phyloP scores from a whole-genome alignment of 257 asterid genomes.

The Solanum etuberosum region DNA sequence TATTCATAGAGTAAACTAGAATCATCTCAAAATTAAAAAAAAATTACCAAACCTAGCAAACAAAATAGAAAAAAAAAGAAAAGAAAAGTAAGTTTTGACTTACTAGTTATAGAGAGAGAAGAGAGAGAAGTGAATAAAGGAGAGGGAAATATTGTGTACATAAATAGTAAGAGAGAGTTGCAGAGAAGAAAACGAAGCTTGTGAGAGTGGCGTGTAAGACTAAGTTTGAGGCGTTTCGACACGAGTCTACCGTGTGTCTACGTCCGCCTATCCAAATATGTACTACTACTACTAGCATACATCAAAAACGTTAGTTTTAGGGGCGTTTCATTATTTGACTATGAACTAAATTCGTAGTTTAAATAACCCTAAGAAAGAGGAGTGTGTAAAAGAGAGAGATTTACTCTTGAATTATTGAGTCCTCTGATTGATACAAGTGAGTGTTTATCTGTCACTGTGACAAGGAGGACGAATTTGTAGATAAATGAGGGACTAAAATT shows the following conservation, averaged over 20 bases:
- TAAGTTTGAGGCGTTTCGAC: constrained; percentile 31
- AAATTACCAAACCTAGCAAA: background rate
- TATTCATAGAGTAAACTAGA: background rate
- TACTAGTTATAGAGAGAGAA: background rate
- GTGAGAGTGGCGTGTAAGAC: constrained; percentile 65
- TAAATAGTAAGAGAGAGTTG: background rate
- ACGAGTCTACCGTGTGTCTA: constrained; percentile 43
- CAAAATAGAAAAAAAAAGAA: background rate
- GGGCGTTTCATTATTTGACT: no score
- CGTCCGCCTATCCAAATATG: constrained; percentile 37
- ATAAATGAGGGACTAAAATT: background rate
- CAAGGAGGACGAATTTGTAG: background rate
- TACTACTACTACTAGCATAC: background rate
- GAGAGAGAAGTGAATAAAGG: background rate
- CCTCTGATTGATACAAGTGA: background rate
- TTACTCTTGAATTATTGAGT: background rate
- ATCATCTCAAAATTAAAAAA: background rate
- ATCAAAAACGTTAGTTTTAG: background rate
- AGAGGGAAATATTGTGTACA: background rate
- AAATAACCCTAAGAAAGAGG: background rate
- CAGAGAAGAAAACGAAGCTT: constrained; percentile 14
- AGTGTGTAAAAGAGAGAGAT: background rate
- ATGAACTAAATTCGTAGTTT: background rate
- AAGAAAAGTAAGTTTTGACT: background rate
- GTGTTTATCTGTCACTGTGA: background rate